These are phyloP conservation scores for Didymosphaeria variabile DNA, from an alignment of 2,329 filamentous ascomycete species.

Conservation along the genomic window DNA sequence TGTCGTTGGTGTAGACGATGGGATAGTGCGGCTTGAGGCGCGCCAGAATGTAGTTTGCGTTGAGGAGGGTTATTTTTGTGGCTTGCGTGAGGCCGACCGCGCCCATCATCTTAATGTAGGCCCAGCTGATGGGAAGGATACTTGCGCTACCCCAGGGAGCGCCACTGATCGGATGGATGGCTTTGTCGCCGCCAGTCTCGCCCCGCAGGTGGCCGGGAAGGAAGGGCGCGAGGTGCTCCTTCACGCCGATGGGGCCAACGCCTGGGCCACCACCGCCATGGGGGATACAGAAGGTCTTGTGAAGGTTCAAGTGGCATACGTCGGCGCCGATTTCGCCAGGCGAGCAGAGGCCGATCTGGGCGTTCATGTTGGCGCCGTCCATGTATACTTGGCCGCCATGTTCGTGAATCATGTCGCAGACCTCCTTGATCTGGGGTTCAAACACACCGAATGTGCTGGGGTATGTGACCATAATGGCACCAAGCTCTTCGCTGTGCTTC, in stretches of 20 bases:
- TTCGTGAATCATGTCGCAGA: constrained; percentile 84
- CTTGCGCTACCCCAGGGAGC: constrained; percentile 88
- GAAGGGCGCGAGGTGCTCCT: constrained; percentile 78
- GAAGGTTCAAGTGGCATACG: constrained; percentile 95
- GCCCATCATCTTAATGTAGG: constrained; percentile 95
- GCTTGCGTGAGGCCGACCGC: constrained; percentile 83
- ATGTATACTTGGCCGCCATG: constrained; percentile 96
- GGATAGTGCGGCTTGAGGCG: constrained; percentile 85
- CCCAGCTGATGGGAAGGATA: constrained; percentile 93
- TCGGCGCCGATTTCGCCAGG: constrained; percentile 95
- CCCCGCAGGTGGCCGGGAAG: constrained; percentile 76
- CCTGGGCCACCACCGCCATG: constrained; percentile 94
- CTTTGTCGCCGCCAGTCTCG: constrained; percentile 63
- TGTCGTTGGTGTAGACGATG: constrained; percentile 91
- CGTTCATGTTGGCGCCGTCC: constrained; percentile 99
- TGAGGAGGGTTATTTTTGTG: constrained; percentile 91
- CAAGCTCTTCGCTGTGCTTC: constrained; percentile 84
- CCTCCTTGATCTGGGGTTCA: constrained; percentile 86
- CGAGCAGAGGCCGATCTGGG: constrained; percentile 93
- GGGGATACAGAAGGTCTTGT: constrained; percentile 99
- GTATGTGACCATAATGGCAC: constrained; percentile 96
- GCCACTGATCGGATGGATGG: constrained; percentile 78
- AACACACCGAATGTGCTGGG: constrained; percentile 95
- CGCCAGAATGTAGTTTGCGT: constrained; percentile 95
- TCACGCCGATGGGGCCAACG: constrained; percentile 93